phyloP scores from a whole-genome alignment of 176 grass and related monocot species.

The Musa acuminata region DNA sequence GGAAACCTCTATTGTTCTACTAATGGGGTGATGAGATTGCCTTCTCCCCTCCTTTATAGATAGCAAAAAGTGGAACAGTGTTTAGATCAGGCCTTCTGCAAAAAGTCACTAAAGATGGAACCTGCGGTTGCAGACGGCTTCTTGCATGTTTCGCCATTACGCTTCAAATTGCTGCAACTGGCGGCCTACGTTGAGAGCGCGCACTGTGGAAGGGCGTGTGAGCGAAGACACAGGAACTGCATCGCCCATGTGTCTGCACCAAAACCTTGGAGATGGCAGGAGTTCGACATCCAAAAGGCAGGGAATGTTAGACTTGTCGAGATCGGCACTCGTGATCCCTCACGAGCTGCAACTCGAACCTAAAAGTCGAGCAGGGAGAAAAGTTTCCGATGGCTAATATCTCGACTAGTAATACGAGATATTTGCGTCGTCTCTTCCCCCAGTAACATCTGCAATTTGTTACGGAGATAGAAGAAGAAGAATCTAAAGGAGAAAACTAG shows the following conservation, averaged over 20 bases:
- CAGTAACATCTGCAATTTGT: no score
- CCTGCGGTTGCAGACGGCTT: background rate
- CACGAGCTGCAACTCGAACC: background rate
- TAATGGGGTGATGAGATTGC: background rate
- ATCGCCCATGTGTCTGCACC: background rate
- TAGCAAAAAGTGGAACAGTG: background rate
- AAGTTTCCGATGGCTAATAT: no score
- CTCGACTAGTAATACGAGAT: no score
- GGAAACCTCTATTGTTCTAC: background rate
- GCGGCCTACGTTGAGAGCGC: background rate
- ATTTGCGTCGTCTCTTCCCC: no score
- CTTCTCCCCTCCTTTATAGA: background rate
- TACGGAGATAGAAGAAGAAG: no score
- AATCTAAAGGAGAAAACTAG: no score
- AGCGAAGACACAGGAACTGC: no score
- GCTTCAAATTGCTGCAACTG: conserved; percentile 1
- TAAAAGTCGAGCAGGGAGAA: no score
- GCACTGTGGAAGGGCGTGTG: conserved; percentile 2
- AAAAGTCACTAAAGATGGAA: background rate
- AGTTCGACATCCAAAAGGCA: background rate
- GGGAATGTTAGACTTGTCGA: background rate
- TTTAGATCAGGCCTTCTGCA: background rate
- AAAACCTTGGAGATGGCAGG: background rate
- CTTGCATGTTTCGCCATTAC: background rate
- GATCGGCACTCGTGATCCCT: background rate